Evolutionary conservation across 1,284 basidiomycete species (phyloP).

Genomic region (Ustilago crameri): DNA sequence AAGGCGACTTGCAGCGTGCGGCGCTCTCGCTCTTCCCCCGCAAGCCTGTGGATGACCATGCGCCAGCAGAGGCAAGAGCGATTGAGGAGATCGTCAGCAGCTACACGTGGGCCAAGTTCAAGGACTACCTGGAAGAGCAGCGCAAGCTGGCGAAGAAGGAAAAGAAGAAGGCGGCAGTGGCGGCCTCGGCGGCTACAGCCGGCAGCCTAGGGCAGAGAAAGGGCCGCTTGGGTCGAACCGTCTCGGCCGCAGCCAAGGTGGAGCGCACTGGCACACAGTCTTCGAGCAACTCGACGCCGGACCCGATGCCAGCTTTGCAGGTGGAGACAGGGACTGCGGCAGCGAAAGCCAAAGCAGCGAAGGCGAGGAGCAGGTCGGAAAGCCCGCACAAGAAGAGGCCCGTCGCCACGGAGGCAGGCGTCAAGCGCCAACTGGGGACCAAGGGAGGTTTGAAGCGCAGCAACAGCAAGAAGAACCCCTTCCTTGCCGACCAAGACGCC

Average conservation of each 20-base stretch:
- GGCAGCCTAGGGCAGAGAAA: conserved; percentile 19
- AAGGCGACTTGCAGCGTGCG: conserved; percentile 81
- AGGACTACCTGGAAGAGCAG: conserved; percentile 41
- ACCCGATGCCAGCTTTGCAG: conserved; percentile 8
- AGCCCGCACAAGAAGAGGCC: conserved; percentile 36
- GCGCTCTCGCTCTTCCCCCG: conserved; percentile 57
- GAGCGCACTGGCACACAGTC: conserved; percentile 16
- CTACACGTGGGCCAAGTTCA: conserved; percentile 39
- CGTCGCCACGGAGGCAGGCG: conserved; percentile 4
- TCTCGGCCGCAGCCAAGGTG: conserved; percentile 43
- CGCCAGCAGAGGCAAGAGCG: conserved; percentile 8
- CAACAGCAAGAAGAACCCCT: conserved; percentile 38
- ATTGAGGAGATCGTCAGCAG: conserved; percentile 36
- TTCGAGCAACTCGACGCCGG: conserved; percentile 10
- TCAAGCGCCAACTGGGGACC: not conserved
- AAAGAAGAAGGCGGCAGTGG: conserved; percentile 25
- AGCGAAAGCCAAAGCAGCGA: conserved; percentile 12
- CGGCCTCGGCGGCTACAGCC: conserved; percentile 14
- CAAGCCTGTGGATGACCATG: conserved; percentile 21
- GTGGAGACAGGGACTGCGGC: conserved; percentile 9
- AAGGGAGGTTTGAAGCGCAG: conserved; percentile 30
- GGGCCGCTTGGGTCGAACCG: conserved; percentile 26
- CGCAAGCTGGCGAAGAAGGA: conserved; percentile 39
- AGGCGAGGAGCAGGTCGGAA: conserved; percentile 34
- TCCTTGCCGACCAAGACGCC: conserved; percentile 12